Evolutionary conservation across 805 yeast genomes (phyloP).

Genomic region (Starmerella potacharoeniae): DNA sequence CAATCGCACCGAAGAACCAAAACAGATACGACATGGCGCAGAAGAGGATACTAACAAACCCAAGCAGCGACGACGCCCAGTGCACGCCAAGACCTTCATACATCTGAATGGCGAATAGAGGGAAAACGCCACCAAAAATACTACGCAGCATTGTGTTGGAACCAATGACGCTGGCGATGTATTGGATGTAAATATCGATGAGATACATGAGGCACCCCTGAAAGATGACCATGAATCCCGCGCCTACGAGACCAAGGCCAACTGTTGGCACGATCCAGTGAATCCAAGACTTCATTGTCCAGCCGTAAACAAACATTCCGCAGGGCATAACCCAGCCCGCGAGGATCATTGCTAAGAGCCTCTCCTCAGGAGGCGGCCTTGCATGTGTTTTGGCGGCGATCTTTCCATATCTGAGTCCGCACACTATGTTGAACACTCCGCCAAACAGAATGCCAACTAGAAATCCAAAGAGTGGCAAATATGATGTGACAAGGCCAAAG

Average conservation of each 20-base stretch:
- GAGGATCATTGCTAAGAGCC: conserved; percentile 44
- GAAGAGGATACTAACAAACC: conserved; percentile 36
- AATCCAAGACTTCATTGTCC: conserved; percentile 40
- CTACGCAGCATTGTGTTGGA: conserved; percentile 47
- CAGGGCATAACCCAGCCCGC: conserved; percentile 38
- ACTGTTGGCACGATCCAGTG: conserved; percentile 50
- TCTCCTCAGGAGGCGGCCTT: conserved; percentile 46
- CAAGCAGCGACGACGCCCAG: conserved; percentile 46
- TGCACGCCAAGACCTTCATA: conserved; percentile 39
- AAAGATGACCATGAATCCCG: conserved; percentile 46
- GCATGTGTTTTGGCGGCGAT: conserved; percentile 29
- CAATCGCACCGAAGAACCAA: conserved; percentile 37
- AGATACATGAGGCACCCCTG: conserved; percentile 53
- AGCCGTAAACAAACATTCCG: conserved; percentile 51
- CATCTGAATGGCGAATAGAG: conserved; percentile 53
- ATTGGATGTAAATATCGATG: conserved; percentile 48
- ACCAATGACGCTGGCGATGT: conserved; percentile 55
- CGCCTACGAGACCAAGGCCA: conserved; percentile 41
- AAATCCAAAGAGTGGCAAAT: conserved; percentile 29
- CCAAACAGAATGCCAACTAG: conserved; percentile 30
- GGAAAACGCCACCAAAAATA: conserved; percentile 48
- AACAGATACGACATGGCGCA: conserved; percentile 43
- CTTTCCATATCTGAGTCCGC: conserved; percentile 24
- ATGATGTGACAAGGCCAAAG: conserved; percentile 28
- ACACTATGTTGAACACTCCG: conserved; percentile 24